Base-by-base conservation (phyloP, 2,329 filamentous ascomycete genomes). In the Colletotrichum agaves region DNA sequence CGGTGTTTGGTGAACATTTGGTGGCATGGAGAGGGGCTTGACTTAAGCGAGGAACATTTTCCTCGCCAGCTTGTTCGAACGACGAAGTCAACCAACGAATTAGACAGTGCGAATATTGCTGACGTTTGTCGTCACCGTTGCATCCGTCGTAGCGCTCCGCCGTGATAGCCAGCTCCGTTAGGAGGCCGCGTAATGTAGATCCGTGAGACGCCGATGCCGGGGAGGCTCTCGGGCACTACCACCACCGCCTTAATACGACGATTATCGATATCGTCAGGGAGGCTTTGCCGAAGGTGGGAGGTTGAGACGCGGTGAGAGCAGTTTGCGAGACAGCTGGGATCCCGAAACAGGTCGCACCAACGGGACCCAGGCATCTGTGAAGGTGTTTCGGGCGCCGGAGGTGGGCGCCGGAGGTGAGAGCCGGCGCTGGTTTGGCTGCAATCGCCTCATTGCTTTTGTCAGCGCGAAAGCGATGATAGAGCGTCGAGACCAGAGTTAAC, bases 271-370 rank as follows among this genome's bases (percentile, higher is more conserved):
- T 21, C n/a, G n/a, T 19, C 44, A 46, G 39, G 44, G 44, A 60
- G n/a, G 35, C 57, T 15, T 7, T 27, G 23, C 43, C 50, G 13
- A 31, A 52, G 52, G 43, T 39, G 44, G 44, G 44, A 41, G 49
- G 23, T 33, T 8, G 47, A 39, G 50, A 31, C 50, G 50, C 52
- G 60, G 3, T n/a, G 19, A 13, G 21, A 27, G 27, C 46, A 47
- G 23, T 49, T 17, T 46, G 31, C 35, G 33, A 55, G 8, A 13
- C 46, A 15, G 33, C 64, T 11, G 12, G 50, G 64, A n/a, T 64
- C 53, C 31, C 64, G 55, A 59, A 67, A 67, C 64, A 50, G 33
- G 64, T 47, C 53, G 53, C 53, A 58, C 60, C 46, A 64, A 17
- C 19, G 41, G 21, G 60, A 19, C 15, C 46, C 64, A 58, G 60